These are phyloP conservation scores for Hyphopichia homilentoma DNA, from an alignment of 805 yeast species.

Conservation along the genomic window DNA sequence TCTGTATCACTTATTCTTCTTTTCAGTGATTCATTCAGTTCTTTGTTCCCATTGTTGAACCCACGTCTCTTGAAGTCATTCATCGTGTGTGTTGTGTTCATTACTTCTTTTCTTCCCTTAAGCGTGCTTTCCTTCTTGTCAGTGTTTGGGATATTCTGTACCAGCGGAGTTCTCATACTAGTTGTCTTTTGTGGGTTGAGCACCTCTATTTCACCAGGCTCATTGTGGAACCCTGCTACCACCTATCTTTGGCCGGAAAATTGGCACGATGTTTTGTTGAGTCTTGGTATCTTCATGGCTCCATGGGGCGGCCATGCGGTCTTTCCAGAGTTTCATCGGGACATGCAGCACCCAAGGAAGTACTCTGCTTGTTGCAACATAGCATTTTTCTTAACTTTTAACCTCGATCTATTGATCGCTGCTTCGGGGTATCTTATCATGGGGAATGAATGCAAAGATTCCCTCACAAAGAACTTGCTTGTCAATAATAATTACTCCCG, in stretches of 20 bases:
- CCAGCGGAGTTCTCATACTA: slow-evolving; percentile 45
- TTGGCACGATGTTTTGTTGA: slow-evolving; percentile 37
- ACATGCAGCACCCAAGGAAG: slow-evolving; percentile 66
- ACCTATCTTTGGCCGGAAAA: slow-evolving; percentile 31
- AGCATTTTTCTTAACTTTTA: slow-evolving; percentile 56
- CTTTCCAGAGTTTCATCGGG: slow-evolving; percentile 68
- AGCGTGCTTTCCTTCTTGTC: slow-evolving; percentile 52
- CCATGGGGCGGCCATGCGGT: slow-evolving; percentile 87
- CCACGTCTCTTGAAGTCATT: slow-evolving; percentile 38
- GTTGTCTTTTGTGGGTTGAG: slow-evolving; percentile 46
- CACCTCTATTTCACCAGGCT: slow-evolving; percentile 46
- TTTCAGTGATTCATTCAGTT: slow-evolving; percentile 57
- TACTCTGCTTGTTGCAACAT: slow-evolving; percentile 49
- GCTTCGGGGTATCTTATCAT: slow-evolving; percentile 74
- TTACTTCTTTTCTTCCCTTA: slow-evolving; percentile 53
- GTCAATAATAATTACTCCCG: slow-evolving; percentile 64
- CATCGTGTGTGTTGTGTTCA: slow-evolving; percentile 36
- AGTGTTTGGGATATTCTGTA: slow-evolving; percentile 53
- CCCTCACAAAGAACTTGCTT: slow-evolving; percentile 73
- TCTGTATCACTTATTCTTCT: slow-evolving; percentile 53
- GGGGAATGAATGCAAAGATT: slow-evolving; percentile 65
- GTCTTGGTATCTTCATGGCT: slow-evolving; percentile 68
- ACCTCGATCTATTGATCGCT: slow-evolving; percentile 61
- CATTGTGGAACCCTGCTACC: slow-evolving; percentile 46
- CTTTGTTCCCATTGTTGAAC: slow-evolving; percentile 36